Evolutionary conservation across 208 protist species (phyloP), one percentile per base, ranked within the genome.

Genomic region (Strigomonas galati): DNA sequence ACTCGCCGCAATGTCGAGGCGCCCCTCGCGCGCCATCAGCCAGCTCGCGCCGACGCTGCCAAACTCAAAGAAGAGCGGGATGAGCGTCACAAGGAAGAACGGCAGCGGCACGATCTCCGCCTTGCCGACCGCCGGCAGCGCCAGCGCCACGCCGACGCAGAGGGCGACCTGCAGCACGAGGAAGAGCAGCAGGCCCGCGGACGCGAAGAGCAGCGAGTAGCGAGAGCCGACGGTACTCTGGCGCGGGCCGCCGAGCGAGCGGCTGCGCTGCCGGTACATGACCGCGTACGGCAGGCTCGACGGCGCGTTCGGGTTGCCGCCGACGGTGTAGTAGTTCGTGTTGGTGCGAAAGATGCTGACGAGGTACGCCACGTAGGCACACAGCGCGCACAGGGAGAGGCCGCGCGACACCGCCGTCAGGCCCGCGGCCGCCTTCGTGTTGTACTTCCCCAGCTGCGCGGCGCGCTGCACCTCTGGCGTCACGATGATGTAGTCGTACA

Each of bases 1-100:
- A 64, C 74, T 79, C 27, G 84, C 73, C 19, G 74, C 77, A 15
- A 95, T 81, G 75, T 95, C 90, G 44, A 91, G 87, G 27, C 91
- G 85, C 0, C 76, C 72, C 31, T 77, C 77, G 10, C 60, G 57
- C 24, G 90, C 72, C 65, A 92, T 74, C 28, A 83, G 67, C 27
- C 89, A 71, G 0, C 81, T 76, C 24, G 87, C 81, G 15, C 74
- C 76, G 23, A 88, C 61, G 44, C 82, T 75, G 28, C 72, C 77
- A 3, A 71, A 65, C 55, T 85, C 81, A 43, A 89, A 89, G 24
- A 80, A 72, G 26, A 89, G 65, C 3, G 87, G 90, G 0, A 93
- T 62, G 12, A 93, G 40, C 7, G 90, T 60, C 12, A 91, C 74
- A 6, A 79, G 54, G 21, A 87, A 57, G 67, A 92, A 86, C 30